Percentiles rank a stretch among this genome's conserved stretches.
These are phyloP conservation scores for Penicillium sp. DNA, from an alignment of 2,329 filamentous ascomycete genomes.

Conservation along the genomic window DNA sequence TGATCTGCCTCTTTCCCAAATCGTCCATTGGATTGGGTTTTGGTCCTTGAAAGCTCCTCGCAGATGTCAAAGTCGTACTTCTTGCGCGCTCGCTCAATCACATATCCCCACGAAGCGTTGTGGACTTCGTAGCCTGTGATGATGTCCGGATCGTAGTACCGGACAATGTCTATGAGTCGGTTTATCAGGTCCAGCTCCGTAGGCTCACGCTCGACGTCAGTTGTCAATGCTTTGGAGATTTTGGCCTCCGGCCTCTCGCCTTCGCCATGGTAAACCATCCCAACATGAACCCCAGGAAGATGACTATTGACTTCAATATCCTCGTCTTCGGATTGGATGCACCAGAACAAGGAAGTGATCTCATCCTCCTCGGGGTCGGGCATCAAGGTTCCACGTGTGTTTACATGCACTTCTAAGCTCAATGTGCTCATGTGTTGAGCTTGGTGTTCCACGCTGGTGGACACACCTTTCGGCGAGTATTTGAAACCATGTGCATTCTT, in stretches of 20 bases:
- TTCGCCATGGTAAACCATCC: slow-evolving; percentile 69
- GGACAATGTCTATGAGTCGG: slow-evolving; percentile 81
- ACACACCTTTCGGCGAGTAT: slow-evolving; percentile 72
- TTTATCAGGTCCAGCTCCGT: slow-evolving; percentile 83
- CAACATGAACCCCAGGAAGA: slow-evolving; percentile 57
- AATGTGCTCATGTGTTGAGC: slow-evolving; percentile 94
- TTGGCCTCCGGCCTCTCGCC: slow-evolving; percentile 58
- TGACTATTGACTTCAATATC: slow-evolving; percentile 50
- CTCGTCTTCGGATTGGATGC: slow-evolving; percentile 71
- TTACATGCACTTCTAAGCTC: slow-evolving; percentile 90
- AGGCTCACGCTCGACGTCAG: slow-evolving; percentile 69
- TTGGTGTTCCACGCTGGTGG: slow-evolving; percentile 76
- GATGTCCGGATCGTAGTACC: slow-evolving; percentile 82
- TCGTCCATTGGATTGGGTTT: slow-evolving; percentile 73
- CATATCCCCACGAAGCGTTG: slow-evolving; percentile 88
- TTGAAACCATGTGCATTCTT: slow-evolving; percentile 79
- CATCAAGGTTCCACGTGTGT: slow-evolving; percentile 73
- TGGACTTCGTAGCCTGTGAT: slow-evolving; percentile 94
- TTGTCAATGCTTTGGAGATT: slow-evolving; percentile 59
- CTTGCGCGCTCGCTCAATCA: slow-evolving; percentile 81
- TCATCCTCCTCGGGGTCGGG: slow-evolving; percentile 91
- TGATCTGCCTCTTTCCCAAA: slow-evolving; percentile 83
- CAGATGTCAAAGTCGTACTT: slow-evolving; percentile 90
- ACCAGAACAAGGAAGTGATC: slow-evolving; percentile 87
- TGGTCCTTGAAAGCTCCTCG: slow-evolving; percentile 87